These are phyloP conservation scores for Pleurotus giganteus DNA, from an alignment of 768 basidiomycete species.

Conservation along the genomic window DNA sequence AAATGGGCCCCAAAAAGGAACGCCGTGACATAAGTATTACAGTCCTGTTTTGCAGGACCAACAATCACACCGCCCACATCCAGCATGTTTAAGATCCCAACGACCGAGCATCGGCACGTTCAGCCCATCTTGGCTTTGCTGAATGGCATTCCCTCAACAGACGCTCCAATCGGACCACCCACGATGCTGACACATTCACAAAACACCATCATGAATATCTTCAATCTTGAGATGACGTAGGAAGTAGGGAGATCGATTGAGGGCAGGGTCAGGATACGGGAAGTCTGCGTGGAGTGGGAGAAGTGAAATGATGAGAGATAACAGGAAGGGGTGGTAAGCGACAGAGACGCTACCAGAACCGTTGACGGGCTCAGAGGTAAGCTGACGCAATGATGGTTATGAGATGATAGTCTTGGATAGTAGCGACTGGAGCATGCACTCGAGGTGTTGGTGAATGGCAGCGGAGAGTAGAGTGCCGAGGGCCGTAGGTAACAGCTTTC, in stretches of 20 bases:
- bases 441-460: background rate
- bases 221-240: background rate
- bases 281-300: no score
- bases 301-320: no score
- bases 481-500: background rate
- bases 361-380: no score
- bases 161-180: background rate
- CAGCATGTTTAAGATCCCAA: background rate
- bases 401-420: background rate
- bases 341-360: no score
- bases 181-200: constrained; percentile 3
- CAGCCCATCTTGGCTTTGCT: background rate
- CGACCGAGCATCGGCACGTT: background rate
- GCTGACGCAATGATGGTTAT: no score
- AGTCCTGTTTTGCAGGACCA: no score
- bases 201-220: constrained; percentile 1
- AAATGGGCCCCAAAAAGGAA: no score
- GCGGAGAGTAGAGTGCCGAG: background rate
- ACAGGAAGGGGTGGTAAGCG: background rate
- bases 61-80: constrained; percentile 1
- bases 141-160: background rate
- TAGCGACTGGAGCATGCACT: background rate
- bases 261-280: background rate
- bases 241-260: background rate
- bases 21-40: no score